A percentile compares a stretch with the other conserved stretches of the same genome.
Evolutionary conservation across 2,329 filamentous ascomycete genomes (phyloP).

Genomic region (Monascus ruber): DNA sequence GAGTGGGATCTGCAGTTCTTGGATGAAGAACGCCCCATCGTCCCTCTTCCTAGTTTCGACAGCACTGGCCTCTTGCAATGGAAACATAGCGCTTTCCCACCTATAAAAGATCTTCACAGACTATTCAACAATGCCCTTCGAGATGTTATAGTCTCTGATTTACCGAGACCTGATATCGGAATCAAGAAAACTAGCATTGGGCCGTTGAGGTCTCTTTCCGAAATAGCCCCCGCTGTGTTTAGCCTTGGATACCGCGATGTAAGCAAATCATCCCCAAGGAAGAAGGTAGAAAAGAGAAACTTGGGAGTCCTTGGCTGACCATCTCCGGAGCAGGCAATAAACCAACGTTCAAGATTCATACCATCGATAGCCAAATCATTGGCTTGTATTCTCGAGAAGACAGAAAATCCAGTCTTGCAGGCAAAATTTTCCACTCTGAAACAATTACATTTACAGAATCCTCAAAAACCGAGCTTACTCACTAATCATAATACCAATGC

Average conservation of each 20-base stretch:
- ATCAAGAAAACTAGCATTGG: constrained; percentile 2
- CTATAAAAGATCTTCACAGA: constrained; percentile 2
- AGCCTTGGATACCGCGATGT: constrained; percentile 20
- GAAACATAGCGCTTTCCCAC: not conserved
- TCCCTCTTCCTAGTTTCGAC: not conserved
- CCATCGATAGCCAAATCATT: constrained; percentile 25
- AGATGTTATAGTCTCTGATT: constrained; percentile 7
- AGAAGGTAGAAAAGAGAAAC: not conserved
- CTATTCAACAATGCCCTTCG: constrained; percentile 18
- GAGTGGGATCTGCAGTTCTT: not conserved
- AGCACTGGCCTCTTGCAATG: too few species aligned
- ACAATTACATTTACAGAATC: not conserved
- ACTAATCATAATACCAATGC: not conserved
- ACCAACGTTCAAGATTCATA: constrained; percentile 23
- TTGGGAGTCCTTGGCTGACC: not conserved
- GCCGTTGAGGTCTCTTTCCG: constrained; percentile 8
- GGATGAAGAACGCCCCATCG: not conserved
- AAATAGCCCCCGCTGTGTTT: constrained; percentile 20
- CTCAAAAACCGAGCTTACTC: too few species aligned
- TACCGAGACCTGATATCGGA: not conserved
- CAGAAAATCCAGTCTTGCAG: constrained; percentile 6
- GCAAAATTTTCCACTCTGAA: constrained; percentile 6
- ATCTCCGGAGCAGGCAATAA: constrained; percentile 18
- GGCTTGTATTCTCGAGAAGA: constrained; percentile 16
- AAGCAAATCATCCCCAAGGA: constrained; percentile 1